Percentiles rank a stretch among this genome's conserved stretches.
These are phyloP conservation scores for Anthoceros angustus DNA, from an alignment of 225 moss, liverwort and hornwort species.

Conservation along the genomic window DNA sequence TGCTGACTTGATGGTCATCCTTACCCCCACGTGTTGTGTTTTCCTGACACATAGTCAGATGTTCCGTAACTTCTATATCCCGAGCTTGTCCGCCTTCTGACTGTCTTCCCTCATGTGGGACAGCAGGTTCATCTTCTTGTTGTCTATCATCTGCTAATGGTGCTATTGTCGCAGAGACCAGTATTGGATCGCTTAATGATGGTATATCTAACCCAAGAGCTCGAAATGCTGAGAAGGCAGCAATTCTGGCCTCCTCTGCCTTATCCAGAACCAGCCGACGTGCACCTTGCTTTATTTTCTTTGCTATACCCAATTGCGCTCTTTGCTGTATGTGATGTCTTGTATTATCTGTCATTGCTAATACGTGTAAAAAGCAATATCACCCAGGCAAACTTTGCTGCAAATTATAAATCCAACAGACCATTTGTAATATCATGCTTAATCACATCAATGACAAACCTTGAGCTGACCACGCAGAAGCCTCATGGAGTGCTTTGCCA, in stretches of 20 bases:
- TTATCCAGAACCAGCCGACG: conserved; percentile 65
- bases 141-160: conserved; percentile 6
- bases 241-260: conserved; percentile 73
- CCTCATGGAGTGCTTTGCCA: conserved; percentile 62
- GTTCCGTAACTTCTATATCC: too few species aligned
- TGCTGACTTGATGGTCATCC: too few species aligned
- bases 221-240: conserved; percentile 81
- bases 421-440: neutral
- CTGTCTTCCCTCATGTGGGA: neutral
- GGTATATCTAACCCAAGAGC: conserved; percentile 74
- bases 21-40: too few species aligned
- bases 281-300: conserved; percentile 73
- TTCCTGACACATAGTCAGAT: too few species aligned
- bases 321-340: conserved; percentile 49
- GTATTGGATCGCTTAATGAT: conserved; percentile 23
- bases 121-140: neutral
- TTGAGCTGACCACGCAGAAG: conserved; percentile 51
- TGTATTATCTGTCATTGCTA: conserved; percentile 34
- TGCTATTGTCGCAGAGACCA: conserved; percentile 20
- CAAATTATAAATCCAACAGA: neutral
- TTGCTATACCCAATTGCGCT: conserved; percentile 52
- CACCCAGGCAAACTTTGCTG: neutral
- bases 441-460: conserved; percentile 14
- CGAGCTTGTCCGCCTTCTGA: too few species aligned
- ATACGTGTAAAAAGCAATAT: too few species aligned